A percentile compares a stretch with the other conserved stretches of the same genome.
phyloP scores from a whole-genome alignment of 2,329 filamentous ascomycete species.

The Penicillium digitatum region DNA sequence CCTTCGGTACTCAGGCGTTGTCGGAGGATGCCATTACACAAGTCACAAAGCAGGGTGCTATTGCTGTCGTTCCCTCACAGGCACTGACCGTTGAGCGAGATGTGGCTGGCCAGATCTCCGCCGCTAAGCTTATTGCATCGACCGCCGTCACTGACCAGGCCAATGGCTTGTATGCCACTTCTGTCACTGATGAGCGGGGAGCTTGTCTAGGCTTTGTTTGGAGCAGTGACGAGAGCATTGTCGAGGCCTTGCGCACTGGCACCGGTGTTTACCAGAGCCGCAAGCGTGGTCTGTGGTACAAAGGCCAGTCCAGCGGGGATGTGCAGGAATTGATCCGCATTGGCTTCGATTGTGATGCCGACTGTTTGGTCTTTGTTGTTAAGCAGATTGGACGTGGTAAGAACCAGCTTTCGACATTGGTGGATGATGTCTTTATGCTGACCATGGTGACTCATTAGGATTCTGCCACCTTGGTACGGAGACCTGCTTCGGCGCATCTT shows the following conservation, averaged over 20 bases:
- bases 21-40: conserved; percentile 49
- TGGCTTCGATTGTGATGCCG: conserved; percentile 86
- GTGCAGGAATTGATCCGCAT: conserved; percentile 84
- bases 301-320: conserved; percentile 90
- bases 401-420: conserved; percentile 6
- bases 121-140: conserved; percentile 66
- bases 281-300: conserved; percentile 93
- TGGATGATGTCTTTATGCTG: conserved; percentile 9
- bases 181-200: conserved; percentile 85
- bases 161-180: conserved; percentile 81
- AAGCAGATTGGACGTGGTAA: conserved; percentile 74
- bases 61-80: conserved; percentile 71
- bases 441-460: conserved; percentile 38
- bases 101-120: conserved; percentile 57
- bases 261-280: conserved; percentile 91
- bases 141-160: conserved; percentile 75
- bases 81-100: conserved; percentile 65
- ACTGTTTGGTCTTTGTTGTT: conserved; percentile 86
- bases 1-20: conserved; percentile 34
- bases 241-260: conserved; percentile 76
- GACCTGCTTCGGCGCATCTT: conserved; percentile 84
- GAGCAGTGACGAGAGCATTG: conserved; percentile 85
- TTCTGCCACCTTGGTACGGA: conserved; percentile 94
- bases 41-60: conserved; percentile 49
- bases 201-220: conserved; percentile 86